Evolutionary conservation across 2,329 filamentous ascomycete species (phyloP).

Genomic region (Fusarium coicis): DNA sequence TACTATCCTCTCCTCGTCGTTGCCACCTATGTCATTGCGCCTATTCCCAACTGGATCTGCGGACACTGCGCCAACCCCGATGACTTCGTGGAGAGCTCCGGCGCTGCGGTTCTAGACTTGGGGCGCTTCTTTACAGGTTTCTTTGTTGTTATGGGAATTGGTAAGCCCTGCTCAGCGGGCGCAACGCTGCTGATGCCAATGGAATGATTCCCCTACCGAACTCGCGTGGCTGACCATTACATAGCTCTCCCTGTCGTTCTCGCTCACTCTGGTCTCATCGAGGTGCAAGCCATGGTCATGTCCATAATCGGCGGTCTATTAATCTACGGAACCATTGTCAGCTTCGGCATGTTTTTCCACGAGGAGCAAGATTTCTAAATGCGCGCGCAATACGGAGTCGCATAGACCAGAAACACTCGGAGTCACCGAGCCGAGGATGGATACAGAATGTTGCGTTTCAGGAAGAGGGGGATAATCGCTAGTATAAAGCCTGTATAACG

Average conservation of each 20-base stretch:
- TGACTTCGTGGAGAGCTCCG: constrained; percentile 90
- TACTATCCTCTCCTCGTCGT: constrained; percentile 97
- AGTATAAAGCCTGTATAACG: constrained; percentile 18
- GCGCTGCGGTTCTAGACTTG: constrained; percentile 88
- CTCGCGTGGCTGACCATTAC: constrained; percentile 27
- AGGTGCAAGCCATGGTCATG: constrained; percentile 90
- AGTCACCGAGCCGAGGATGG: background rate
- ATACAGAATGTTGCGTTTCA: constrained; percentile 5
- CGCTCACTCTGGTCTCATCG: constrained; percentile 86
- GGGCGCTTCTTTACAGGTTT: constrained; percentile 95
- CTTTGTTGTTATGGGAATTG: constrained; percentile 96
- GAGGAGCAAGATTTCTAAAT: constrained; percentile 93
- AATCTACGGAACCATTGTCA: constrained; percentile 98
- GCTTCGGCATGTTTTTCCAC: constrained; percentile 97
- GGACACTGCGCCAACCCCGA: constrained; percentile 88
- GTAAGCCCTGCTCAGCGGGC: constrained; percentile 63
- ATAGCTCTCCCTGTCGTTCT: constrained; percentile 87
- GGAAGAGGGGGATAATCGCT: constrained; percentile 22
- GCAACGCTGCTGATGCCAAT: background rate
- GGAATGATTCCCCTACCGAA: background rate
- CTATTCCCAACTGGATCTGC: constrained; percentile 97
- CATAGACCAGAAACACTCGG: background rate
- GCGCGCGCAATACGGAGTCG: background rate
- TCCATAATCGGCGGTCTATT: constrained; percentile 90
- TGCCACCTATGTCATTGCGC: constrained; percentile 92